These are phyloP conservation scores for Aegilops speltoides DNA, from an alignment of 176 grass and related monocot species.

Conservation along the genomic window DNA sequence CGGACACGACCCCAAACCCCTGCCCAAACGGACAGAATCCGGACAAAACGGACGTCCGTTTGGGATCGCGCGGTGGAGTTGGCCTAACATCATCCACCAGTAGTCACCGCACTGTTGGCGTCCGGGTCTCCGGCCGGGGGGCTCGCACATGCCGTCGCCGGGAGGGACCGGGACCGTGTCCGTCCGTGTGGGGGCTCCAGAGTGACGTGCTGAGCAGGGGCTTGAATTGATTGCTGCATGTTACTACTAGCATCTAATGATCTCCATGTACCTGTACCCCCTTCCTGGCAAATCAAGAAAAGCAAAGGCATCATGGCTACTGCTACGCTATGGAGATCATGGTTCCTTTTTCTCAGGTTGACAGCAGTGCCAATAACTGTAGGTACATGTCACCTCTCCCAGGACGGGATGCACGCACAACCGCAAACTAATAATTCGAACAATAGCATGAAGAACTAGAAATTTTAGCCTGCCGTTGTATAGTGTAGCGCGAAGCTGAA, in stretches of 20 bases:
- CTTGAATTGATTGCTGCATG: slow-evolving; percentile 22
- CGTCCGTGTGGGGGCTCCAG: neutral
- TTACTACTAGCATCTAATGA: neutral
- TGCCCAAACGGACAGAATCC: too few relatives aligned
- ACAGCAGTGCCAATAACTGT: neutral
- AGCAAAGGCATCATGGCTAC: slow-evolving; percentile 4
- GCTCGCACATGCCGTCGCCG: slow-evolving; percentile 13
- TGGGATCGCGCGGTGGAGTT: too few relatives aligned
- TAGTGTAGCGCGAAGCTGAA: too few relatives aligned
- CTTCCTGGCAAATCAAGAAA: slow-evolving; percentile 16
- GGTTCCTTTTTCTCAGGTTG: neutral
- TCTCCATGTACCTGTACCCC: neutral
- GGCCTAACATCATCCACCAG: neutral
- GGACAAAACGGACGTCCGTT: too few relatives aligned
- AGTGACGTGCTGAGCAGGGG: neutral
- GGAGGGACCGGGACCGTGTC: too few relatives aligned
- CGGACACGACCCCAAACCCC: too few relatives aligned
- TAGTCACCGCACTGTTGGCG: neutral
- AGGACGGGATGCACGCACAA: too few relatives aligned
- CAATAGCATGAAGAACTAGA: too few relatives aligned
- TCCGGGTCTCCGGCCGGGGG: slow-evolving; percentile 12
- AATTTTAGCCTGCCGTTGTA: too few relatives aligned
- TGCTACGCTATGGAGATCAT: neutral
- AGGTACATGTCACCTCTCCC: too few relatives aligned
- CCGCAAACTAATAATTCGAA: too few relatives aligned